Percentiles rank a stretch among this genome's conserved stretches.
These are phyloP conservation scores for Beta corolliflora DNA, from an alignment of 179 eudicot species.

Conservation along the genomic window DNA sequence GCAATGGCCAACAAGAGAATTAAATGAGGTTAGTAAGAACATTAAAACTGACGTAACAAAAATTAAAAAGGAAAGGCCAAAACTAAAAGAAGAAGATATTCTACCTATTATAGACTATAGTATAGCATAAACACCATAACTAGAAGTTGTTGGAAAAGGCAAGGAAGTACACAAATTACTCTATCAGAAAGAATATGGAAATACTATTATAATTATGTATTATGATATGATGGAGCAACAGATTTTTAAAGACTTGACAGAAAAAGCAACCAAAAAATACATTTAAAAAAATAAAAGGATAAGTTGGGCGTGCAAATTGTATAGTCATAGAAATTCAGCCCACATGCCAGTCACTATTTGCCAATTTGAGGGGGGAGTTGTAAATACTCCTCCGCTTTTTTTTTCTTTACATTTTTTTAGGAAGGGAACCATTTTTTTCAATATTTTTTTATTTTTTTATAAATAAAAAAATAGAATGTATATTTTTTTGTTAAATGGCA, in stretches of 20 bases:
- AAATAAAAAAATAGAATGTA: too few relatives aligned
- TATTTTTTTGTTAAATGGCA: too few relatives aligned
- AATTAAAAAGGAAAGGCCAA: background rate
- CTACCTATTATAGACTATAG: background rate
- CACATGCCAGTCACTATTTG: constrained; percentile 31
- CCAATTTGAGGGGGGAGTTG: background rate
- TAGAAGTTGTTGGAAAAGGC: constrained; percentile 1
- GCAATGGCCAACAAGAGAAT: background rate
- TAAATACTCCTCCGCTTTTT: too few relatives aligned
- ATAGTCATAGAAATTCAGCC: constrained; percentile 3
- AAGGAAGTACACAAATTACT: background rate
- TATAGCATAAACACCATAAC: background rate
- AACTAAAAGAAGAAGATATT: background rate
- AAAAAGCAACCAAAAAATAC: constrained; percentile 10
- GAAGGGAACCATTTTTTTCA: too few relatives aligned
- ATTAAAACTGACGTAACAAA: background rate
- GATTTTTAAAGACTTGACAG: background rate
- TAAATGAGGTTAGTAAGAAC: background rate
- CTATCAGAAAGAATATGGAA: background rate
- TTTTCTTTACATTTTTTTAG: too few relatives aligned
- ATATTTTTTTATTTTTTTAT: too few relatives aligned
- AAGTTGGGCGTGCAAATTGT: constrained; percentile 29
- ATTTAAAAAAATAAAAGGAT: background rate
- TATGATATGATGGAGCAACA: constrained; percentile 17
- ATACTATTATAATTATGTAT: background rate